phyloP scores from a whole-genome alignment of 495 filamentous ascomycete genomes.

The Daldinia caldariorum region DNA sequence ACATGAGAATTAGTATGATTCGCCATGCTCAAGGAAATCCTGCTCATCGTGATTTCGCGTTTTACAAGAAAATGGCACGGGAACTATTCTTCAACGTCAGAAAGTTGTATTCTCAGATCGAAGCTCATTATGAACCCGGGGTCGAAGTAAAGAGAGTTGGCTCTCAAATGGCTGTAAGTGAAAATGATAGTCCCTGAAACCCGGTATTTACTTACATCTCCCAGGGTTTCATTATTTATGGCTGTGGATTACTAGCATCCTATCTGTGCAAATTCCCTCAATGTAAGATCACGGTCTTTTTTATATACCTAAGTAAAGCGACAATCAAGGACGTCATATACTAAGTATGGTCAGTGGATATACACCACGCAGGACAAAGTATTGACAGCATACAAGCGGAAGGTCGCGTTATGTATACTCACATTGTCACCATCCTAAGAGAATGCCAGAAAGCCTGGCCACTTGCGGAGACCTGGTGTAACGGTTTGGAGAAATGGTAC shows the following conservation, averaged over 20 bases:
- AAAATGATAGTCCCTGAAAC: not conserved
- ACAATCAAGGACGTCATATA: not conserved
- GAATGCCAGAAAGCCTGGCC: constrained; percentile 59
- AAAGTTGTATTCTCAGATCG: constrained; percentile 58
- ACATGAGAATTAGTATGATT: constrained; percentile 51
- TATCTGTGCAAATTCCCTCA: constrained; percentile 59
- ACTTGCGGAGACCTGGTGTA: constrained; percentile 56
- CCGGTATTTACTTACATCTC: constrained; percentile 7
- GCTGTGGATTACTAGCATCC: constrained; percentile 59
- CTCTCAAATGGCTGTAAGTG: constrained; percentile 61
- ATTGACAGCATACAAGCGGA: constrained; percentile 45
- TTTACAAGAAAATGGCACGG: constrained; percentile 56
- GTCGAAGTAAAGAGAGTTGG: constrained; percentile 56
- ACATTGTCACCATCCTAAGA: constrained; percentile 51
- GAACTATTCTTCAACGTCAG: constrained; percentile 60
- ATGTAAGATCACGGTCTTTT: constrained; percentile 42
- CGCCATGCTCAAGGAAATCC: constrained; percentile 48
- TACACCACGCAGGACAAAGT: constrained; percentile 48
- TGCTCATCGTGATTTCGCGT: constrained; percentile 48
- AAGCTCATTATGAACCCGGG: constrained; percentile 55
- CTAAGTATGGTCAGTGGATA: constrained; percentile 43
- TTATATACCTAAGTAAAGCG: not conserved
- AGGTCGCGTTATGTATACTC: constrained; percentile 52
- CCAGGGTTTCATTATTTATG: constrained; percentile 60
- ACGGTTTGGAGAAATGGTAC: constrained; percentile 55